Evolutionary conservation across 345 rosid species (phyloP).

Genomic region (Citrus australasica): DNA sequence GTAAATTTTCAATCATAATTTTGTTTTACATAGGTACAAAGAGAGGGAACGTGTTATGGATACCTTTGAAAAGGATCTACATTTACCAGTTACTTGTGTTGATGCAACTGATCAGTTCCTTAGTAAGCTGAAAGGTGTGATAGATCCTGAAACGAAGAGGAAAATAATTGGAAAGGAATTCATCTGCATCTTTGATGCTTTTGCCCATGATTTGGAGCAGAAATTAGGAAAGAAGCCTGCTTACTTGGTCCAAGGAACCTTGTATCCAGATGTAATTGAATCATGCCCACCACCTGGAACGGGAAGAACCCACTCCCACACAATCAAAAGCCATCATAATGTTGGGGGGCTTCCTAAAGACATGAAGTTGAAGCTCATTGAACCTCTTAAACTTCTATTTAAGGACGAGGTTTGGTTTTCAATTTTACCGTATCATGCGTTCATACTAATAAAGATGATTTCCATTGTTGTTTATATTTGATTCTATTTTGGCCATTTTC

Average conservation of each 20-base stretch:
- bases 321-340: constrained; percentile 98
- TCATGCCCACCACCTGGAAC: constrained; percentile 99
- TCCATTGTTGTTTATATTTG: background rate
- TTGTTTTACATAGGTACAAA: constrained; percentile 53
- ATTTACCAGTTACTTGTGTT: constrained; percentile 82
- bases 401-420: constrained; percentile 78
- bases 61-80: constrained; percentile 83
- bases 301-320: constrained; percentile 89
- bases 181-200: constrained; percentile 72
- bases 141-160: constrained; percentile 90
- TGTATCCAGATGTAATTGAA: constrained; percentile 96
- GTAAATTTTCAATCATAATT: background rate
- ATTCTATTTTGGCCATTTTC: background rate
- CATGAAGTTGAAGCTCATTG: constrained; percentile 94
- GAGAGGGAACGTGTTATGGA: constrained; percentile 94
- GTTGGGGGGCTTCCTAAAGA: constrained; percentile 99
- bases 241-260: constrained; percentile 91
- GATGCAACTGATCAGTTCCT: constrained; percentile 80
- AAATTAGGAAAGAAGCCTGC: constrained; percentile 75
- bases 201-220: constrained; percentile 74
- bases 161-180: constrained; percentile 93
- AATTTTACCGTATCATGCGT: background rate
- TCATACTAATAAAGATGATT: background rate
- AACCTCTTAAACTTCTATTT: constrained; percentile 92
- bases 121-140: constrained; percentile 79